phyloP scores from a whole-genome alignment of 1,284 basidiomycete genomes.

The Ustilago esculenta region DNA sequence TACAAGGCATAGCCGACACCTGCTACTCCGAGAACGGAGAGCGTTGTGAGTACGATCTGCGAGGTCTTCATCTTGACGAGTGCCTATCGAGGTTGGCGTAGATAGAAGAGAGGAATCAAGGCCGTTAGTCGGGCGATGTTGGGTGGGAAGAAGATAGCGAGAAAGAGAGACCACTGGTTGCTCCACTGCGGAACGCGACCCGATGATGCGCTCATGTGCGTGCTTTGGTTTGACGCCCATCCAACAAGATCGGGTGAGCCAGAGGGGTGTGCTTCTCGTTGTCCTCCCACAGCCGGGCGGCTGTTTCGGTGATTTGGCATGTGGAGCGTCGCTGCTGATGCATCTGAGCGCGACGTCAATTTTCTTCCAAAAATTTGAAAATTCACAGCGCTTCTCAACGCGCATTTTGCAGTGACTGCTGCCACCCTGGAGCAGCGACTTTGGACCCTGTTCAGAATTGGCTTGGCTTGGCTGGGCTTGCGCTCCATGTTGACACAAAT shows the following conservation, averaged over 20 bases:
- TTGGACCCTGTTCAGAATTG: slow-evolving; percentile 9
- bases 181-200: slow-evolving; percentile 9
- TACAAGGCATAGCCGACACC: slow-evolving; percentile 71
- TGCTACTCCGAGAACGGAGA: slow-evolving; percentile 52
- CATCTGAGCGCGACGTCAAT: neutral
- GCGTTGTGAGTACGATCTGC: slow-evolving; percentile 43
- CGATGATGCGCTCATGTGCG: slow-evolving; percentile 13
- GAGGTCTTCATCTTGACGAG: slow-evolving; percentile 54
- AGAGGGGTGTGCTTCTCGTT: no score
- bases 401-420: no score
- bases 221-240: neutral
- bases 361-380: slow-evolving; percentile 41
- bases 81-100: no score
- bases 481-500: no score
- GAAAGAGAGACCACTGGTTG: neutral
- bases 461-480: slow-evolving; percentile 4
- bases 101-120: no score
- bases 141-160: neutral
- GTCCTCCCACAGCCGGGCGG: no score
- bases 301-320: slow-evolving; percentile 14
- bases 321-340: slow-evolving; percentile 21
- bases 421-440: neutral
- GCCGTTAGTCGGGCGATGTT: no score
- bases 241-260: slow-evolving; percentile 15
- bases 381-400: no score